Evolutionary conservation across 331 rosid genomes (phyloP), one percentile per base, ranked within the genome.

Genomic region (Malus hybrid): DNA sequence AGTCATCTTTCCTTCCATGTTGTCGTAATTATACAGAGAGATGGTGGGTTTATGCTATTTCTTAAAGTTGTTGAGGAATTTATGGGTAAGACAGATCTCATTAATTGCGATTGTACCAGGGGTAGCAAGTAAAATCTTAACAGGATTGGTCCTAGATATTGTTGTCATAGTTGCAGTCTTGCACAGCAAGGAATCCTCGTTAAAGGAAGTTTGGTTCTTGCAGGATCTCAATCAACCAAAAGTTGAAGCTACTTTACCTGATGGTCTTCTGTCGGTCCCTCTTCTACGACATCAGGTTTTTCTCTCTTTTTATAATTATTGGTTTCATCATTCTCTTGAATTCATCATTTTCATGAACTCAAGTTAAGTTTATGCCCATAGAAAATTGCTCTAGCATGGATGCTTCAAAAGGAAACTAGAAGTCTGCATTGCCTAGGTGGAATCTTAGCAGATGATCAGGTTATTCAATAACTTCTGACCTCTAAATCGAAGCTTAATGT

Each of bases 401-500:
- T 92, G 98, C 86, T 92, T 76, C 93, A 89, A 86, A 95, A 91
- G 88, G 99, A 95, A 87, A 95, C 80, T 59, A 88, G 87, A 85
- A 95, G 93, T 88, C 83, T 90, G 86, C 97, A 92, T 87, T 95
- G 99, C 84, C 78, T 88, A 82, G 99, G 99, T 76, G 99, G 99
- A 75, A 92, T 95, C 77, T 85, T 95, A 85, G 99, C 98, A 74
- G 99, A 95, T 87, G 99, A 95, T 71, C 98, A 95, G 97, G 99
- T 92, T 64, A 80, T 70, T 73, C 59, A 68, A 67, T 56, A 34
- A 56, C 70, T 42, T 46, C 7, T 78, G 42, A 61, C 31, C 39
- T 67, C 66, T 80, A 73, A 15, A 24, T 39, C 77, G 70, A 19
- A 7, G 64, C 77, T 75, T 70, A 57, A 33, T 67, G 18, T 65